Percentiles rank a stretch among this genome's conserved stretches.
Conservation (phyloP, 805 yeast species). For the Candida maltosa region DNA sequence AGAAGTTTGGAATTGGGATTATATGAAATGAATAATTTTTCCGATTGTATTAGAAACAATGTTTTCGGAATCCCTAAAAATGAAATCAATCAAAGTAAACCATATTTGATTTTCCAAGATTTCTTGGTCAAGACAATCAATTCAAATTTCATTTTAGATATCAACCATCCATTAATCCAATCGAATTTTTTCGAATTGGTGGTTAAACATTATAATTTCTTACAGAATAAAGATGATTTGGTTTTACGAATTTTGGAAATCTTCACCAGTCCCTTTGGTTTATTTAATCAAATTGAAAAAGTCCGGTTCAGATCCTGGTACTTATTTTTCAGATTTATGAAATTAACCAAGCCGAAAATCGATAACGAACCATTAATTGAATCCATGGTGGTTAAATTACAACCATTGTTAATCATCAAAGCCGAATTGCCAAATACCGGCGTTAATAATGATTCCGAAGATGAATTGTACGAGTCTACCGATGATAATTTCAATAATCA, state of each 20-base stretch:
- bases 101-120: constrained; percentile 58
- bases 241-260: constrained; percentile 66
- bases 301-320: constrained; percentile 91
- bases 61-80: constrained; percentile 66
- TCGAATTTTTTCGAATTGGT: constrained; percentile 79
- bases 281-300: constrained; percentile 68
- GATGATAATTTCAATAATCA: constrained; percentile 71
- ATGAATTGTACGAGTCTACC: constrained; percentile 37
- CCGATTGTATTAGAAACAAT: constrained; percentile 78
- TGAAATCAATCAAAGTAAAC: constrained; percentile 63
- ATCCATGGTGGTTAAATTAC: constrained; percentile 56
- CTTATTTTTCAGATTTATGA: constrained; percentile 77
- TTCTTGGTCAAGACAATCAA: constrained; percentile 56
- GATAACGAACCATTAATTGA: constrained; percentile 45
- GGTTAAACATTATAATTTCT: constrained; percentile 70
- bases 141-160: constrained; percentile 40
- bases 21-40: constrained; percentile 72
- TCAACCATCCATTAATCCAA: constrained; percentile 81
- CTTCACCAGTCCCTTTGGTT: constrained; percentile 77
- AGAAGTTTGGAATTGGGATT: constrained; percentile 82
- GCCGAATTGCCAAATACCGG: constrained; percentile 55
- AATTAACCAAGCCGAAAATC: constrained; percentile 62
- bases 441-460: constrained; percentile 58
- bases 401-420: constrained; percentile 61
- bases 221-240: constrained; percentile 40